Percentiles rank a stretch among this genome's conserved stretches.
phyloP scores from a whole-genome alignment of 108 stramenopile species.

The Asterionellopsis glacialis region DNA sequence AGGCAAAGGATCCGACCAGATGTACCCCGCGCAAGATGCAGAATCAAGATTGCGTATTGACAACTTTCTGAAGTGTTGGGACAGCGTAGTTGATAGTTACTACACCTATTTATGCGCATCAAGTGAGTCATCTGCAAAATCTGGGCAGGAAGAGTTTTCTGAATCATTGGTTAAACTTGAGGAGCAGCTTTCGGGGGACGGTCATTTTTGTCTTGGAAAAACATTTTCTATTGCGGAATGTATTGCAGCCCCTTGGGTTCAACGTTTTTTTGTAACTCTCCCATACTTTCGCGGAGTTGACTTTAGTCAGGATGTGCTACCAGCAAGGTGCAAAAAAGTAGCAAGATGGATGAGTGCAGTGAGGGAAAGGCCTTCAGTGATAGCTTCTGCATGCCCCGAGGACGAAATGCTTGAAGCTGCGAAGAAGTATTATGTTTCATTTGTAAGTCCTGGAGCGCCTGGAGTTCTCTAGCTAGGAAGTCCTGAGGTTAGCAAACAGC shows the following conservation, averaged over 20 bases:
- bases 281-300: slow-evolving; percentile 6
- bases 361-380: background rate
- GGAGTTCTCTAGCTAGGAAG: background rate
- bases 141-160: background rate
- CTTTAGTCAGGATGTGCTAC: background rate
- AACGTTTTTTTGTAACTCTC: slow-evolving; percentile 8
- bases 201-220: background rate
- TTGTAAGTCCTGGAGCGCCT: slow-evolving; percentile 4
- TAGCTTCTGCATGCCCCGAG: background rate
- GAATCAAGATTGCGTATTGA: background rate
- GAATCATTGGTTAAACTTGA: background rate
- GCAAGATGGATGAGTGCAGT: slow-evolving; percentile 7
- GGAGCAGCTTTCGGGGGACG: background rate
- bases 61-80: background rate
- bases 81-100: background rate
- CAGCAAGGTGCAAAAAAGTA: too few relatives aligned
- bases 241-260: slow-evolving; percentile 15
- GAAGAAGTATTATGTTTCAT: slow-evolving; percentile 9
- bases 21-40: background rate
- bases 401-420: slow-evolving; percentile 12
- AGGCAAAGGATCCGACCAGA: background rate
- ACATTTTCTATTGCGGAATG: slow-evolving; percentile 1
- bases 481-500: too few relatives aligned
- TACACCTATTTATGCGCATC: slow-evolving; percentile 3
- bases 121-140: background rate